Evolutionary conservation across 257 asterid species (phyloP), one percentile per base, ranked within the genome.

Genomic region (Solanum ossicruentum): DNA sequence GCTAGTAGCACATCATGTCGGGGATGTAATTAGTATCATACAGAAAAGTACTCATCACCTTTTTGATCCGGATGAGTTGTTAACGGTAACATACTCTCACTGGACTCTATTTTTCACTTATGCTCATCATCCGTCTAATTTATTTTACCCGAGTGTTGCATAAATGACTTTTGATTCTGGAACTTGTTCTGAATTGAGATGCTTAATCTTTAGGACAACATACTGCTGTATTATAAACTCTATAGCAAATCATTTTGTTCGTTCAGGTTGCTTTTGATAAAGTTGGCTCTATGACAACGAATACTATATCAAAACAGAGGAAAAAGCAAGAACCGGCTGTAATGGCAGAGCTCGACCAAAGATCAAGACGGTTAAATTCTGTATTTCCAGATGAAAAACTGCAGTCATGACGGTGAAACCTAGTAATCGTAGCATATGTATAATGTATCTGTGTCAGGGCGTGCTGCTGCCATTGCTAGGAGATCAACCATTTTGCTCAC

Each of bases 311-410:
- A 21, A 96, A 96, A 91, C 96, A 96, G 88, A 87, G 98, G 95
- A 96, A 96, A 84, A 96, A 96, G 88, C 99, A 96, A 87, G 99
- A 92, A 91, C 93, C 98, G 12, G 99, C 98, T 3, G 99, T 96
- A 36, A 93, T 93, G 98, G 99, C 98, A 41, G 99, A 93, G 91
- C 99, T 96, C 18, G 96, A 94, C 83, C 95, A 93, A 87, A 93
- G 99, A 91, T 69, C 90, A 81, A 88, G 94, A 84, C 90, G 99
- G 39, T 88, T 96, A 78, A 92, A 90, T 89, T 89, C 97, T 16
- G 6, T 83, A 60, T 85, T 85, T 63, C 89, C 78, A 11, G 89
- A 86, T 39, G 94, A 85, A 26, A 92, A 93, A 83, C 88, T 87
- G 84, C 80, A 41, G 83, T 28, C 51, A 11, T 66, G 49, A 71